Conservation (phyloP, 2,329 filamentous ascomycete genomes). For the Karstenula rhodostoma region DNA sequence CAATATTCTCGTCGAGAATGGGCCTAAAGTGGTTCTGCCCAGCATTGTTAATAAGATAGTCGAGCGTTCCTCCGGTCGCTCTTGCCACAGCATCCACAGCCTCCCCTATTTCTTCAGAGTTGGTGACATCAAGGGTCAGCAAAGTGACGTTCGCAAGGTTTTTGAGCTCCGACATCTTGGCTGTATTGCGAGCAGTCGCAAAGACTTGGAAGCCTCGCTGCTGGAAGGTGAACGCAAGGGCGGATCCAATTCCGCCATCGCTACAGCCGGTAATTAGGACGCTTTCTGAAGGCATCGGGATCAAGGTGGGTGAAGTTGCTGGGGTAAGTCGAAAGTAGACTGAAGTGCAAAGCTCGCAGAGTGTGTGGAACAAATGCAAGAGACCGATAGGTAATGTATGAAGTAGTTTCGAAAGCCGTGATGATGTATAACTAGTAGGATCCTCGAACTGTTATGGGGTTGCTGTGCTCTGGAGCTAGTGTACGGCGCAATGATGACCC, state of each 20-base stretch:
- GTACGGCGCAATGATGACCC: background rate
- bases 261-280: slow-evolving; percentile 38
- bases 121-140: slow-evolving; percentile 21
- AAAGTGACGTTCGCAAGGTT: slow-evolving; percentile 29
- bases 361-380: background rate
- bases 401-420: background rate
- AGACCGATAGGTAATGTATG: background rate
- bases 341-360: background rate
- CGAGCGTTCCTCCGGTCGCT: slow-evolving; percentile 18
- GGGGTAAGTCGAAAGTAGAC: background rate
- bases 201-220: slow-evolving; percentile 51
- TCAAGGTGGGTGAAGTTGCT: background rate
- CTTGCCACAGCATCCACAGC: slow-evolving; percentile 5
- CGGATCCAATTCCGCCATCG: slow-evolving; percentile 52
- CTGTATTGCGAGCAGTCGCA: slow-evolving; percentile 51
- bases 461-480: background rate
- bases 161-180: slow-evolving; percentile 34
- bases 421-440: background rate
- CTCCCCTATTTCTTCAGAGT: slow-evolving; percentile 10
- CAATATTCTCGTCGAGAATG: slow-evolving; percentile 33
- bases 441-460: background rate
- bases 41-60: slow-evolving; percentile 54
- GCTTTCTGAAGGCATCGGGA: slow-evolving; percentile 1
- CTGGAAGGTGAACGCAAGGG: slow-evolving; percentile 51
- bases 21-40: slow-evolving; percentile 46